Evolutionary conservation across 192 early-diverging fungal species (phyloP).

Genomic region (Lobulomyces angularis): DNA sequence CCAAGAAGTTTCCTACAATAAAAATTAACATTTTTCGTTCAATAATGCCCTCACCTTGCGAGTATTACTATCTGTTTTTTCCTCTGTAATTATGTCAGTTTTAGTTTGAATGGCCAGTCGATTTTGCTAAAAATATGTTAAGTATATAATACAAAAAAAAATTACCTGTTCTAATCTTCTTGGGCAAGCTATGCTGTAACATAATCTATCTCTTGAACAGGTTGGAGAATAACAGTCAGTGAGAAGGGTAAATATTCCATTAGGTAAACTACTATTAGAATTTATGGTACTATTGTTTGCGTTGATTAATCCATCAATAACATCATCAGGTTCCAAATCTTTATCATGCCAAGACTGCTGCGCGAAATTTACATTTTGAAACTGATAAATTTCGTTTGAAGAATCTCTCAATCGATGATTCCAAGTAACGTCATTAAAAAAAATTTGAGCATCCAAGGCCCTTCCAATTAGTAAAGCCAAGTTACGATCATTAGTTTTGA

Average conservation of each 20-base stretch:
- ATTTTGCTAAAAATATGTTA: conserved; percentile 3
- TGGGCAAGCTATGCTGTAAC: conserved; percentile 85
- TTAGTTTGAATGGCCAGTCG: conserved; percentile 3
- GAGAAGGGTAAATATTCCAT: conserved; percentile 80
- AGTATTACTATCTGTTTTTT: no score
- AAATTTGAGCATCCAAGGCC: conserved; percentile 75
- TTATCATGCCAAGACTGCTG: conserved; percentile 8
- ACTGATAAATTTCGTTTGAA: conserved; percentile 68
- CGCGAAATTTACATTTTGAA: conserved; percentile 36
- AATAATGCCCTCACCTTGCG: no score
- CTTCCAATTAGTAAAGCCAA: conserved; percentile 76
- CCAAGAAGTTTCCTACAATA: no score
- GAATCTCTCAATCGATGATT: conserved; percentile 79
- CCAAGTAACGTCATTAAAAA: conserved; percentile 87
- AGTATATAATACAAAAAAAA: conserved; percentile 13
- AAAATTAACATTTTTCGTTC: no score
- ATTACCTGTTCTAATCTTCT: conserved; percentile 55
- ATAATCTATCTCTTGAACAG: conserved; percentile 64
- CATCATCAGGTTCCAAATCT: conserved; percentile 4
- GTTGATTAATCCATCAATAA: background rate
- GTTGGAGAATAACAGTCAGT: conserved; percentile 91
- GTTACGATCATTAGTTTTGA: conserved; percentile 75
- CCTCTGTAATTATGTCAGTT: conserved; percentile 8
- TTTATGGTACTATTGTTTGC: background rate
- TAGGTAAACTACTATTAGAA: conserved; percentile 31